Evolutionary conservation across 1,284 basidiomycete genomes (phyloP).

Genomic region (Porogramme epimiltina): DNA sequence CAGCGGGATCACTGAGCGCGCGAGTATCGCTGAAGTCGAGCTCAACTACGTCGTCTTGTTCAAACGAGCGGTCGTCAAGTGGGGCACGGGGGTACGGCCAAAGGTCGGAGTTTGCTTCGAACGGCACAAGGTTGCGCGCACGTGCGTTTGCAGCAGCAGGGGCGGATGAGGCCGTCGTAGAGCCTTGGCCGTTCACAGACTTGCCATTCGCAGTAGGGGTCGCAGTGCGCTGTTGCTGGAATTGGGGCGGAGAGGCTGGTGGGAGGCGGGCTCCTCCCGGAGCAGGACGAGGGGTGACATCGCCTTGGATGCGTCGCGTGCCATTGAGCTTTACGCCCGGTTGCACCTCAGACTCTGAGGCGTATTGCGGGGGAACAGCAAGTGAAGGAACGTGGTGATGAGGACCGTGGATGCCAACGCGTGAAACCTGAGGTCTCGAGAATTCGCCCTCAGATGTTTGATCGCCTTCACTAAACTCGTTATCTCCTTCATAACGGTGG

Average conservation of each 20-base stretch:
- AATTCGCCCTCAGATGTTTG: conserved; percentile 39
- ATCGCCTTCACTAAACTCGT: conserved; percentile 36
- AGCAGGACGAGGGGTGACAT: conserved; percentile 51
- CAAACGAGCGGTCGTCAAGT: conserved; percentile 35
- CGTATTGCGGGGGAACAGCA: conserved; percentile 14
- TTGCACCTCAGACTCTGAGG: conserved; percentile 12
- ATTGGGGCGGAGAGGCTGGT: conserved; percentile 16
- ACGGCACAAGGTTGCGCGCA: conserved; percentile 48
- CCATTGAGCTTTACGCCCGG: conserved; percentile 8
- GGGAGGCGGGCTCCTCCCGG: conserved; percentile 36
- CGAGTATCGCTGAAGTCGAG: conserved; percentile 72
- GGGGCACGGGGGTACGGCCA: conserved; percentile 65
- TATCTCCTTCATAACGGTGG: conserved; percentile 60
- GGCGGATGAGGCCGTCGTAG: background rate
- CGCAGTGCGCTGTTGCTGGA: conserved; percentile 11
- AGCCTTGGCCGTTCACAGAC: conserved; percentile 6
- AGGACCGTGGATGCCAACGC: background rate
- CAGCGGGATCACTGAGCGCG: conserved; percentile 61
- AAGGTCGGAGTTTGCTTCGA: conserved; percentile 58
- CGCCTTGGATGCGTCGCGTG: conserved; percentile 37
- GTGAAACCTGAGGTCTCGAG: conserved; percentile 42
- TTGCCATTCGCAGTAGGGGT: conserved; percentile 7
- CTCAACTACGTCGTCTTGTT: conserved; percentile 58
- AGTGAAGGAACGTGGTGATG: conserved; percentile 24
- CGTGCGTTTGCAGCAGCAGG: conserved; percentile 9